Evolutionary conservation across 345 rosid species (phyloP).

Genomic region (Gossypium turneri): DNA sequence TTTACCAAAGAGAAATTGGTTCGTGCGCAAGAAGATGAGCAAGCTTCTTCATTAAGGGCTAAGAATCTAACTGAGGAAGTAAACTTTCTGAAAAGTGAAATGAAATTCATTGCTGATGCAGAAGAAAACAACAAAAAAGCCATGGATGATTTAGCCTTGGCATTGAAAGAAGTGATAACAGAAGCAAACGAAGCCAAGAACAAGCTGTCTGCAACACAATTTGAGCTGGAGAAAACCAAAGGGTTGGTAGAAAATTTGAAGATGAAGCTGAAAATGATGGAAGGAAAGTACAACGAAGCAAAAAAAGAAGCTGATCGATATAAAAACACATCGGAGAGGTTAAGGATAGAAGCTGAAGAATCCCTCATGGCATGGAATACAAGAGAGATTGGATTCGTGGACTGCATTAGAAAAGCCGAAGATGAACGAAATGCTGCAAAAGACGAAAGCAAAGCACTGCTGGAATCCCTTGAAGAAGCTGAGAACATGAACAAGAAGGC

Average conservation of each 20-base stretch:
- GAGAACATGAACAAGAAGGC: slow-evolving; percentile 39
- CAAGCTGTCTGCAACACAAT: slow-evolving; percentile 38
- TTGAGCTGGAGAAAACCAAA: slow-evolving; percentile 41
- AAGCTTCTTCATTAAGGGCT: slow-evolving; percentile 23
- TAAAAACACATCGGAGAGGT: slow-evolving; percentile 57
- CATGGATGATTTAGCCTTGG: slow-evolving; percentile 80
- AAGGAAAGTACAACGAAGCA: slow-evolving; percentile 38
- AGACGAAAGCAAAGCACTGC: slow-evolving; percentile 46
- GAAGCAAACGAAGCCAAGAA: slow-evolving; percentile 52
- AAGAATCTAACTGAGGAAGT: slow-evolving; percentile 34
- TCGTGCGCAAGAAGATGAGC: slow-evolving; percentile 35
- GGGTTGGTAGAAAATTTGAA: slow-evolving; percentile 33
- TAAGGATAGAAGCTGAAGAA: slow-evolving; percentile 76
- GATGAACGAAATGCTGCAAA: slow-evolving; percentile 51
- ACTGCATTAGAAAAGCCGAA: slow-evolving; percentile 62
- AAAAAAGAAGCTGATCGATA: slow-evolving; percentile 51
- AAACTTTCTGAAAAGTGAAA: slow-evolving; percentile 35
- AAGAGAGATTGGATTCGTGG: slow-evolving; percentile 67
- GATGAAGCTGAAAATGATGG: slow-evolving; percentile 27
- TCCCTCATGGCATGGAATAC: slow-evolving; percentile 71
- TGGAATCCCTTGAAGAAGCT: slow-evolving; percentile 41
- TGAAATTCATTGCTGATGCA: slow-evolving; percentile 48
- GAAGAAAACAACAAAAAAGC: slow-evolving; percentile 82
- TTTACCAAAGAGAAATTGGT: slow-evolving; percentile 25
- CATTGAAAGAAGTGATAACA: slow-evolving; percentile 70